phyloP scores from a whole-genome alignment of 306 rosid genomes.

The Erythrophleum fordii region DNA sequence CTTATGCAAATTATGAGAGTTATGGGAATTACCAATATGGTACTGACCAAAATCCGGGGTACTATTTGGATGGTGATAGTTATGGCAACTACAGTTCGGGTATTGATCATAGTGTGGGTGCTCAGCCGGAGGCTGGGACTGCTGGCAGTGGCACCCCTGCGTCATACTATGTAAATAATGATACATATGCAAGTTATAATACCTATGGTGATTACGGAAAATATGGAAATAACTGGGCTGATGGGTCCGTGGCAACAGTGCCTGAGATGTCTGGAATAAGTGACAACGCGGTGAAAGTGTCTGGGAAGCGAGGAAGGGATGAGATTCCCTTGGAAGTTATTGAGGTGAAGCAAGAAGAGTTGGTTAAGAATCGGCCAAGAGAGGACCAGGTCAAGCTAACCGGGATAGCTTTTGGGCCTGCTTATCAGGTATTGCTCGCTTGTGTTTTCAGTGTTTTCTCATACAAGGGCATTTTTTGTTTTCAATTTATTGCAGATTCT shows the following conservation, averaged over 20 bases:
- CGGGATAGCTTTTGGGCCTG: conserved; percentile 91
- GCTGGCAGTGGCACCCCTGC: conserved; percentile 40
- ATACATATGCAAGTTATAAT: conserved; percentile 45
- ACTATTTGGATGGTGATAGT: conserved; percentile 36
- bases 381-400: conserved; percentile 85
- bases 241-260: conserved; percentile 34
- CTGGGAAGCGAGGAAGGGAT: conserved; percentile 76
- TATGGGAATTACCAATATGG: conserved; percentile 40
- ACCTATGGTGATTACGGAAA: conserved; percentile 51
- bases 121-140: conserved; percentile 48
- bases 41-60: conserved; percentile 50
- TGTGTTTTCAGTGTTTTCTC: conserved; percentile 11
- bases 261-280: conserved; percentile 37
- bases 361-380: conserved; percentile 92
- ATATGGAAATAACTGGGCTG: conserved; percentile 55
- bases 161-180: conserved; percentile 43
- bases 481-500: not conserved
- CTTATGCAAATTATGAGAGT: conserved; percentile 39
- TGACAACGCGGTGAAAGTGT: conserved; percentile 41
- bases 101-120: not conserved
- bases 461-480: not conserved
- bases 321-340: conserved; percentile 75
- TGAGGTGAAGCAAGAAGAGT: conserved; percentile 94
- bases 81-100: conserved; percentile 51
- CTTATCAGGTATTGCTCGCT: conserved; percentile 70